Conservation (phyloP, 148 eudicot genomes). For the Selenicereus undatus region DNA sequence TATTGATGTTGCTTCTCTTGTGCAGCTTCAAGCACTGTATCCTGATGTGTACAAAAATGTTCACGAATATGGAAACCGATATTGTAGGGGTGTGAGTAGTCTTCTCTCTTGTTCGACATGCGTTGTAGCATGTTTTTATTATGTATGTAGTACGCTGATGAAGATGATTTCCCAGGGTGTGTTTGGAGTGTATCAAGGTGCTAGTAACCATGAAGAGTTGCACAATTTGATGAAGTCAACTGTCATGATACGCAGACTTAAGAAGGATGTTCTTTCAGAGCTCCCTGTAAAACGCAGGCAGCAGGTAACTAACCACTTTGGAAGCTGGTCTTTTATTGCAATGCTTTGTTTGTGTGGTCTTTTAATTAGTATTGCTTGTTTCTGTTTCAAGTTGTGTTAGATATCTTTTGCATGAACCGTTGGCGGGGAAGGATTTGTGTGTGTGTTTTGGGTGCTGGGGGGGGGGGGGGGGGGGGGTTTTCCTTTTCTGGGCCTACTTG, state of each 20-base stretch:
- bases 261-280: constrained; percentile 87
- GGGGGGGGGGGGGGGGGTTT: background rate
- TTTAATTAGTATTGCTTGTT: background rate
- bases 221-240: constrained; percentile 95
- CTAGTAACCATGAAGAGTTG: constrained; percentile 95
- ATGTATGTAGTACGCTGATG: background rate
- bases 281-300: constrained; percentile 96
- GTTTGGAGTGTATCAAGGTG: constrained; percentile 93
- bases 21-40: constrained; percentile 89
- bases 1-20: background rate
- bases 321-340: background rate
- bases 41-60: constrained; percentile 85
- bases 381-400: background rate
- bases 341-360: background rate
- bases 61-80: constrained; percentile 92
- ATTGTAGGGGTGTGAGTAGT: constrained; percentile 95
- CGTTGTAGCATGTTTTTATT: background rate
- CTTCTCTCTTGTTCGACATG: constrained; percentile 3
- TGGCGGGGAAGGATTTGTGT: background rate
- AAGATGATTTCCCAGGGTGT: constrained; percentile 47
- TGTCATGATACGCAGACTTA: constrained; percentile 94
- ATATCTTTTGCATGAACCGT: background rate
- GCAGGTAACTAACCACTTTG: constrained; percentile 48
- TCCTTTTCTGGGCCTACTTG: background rate
- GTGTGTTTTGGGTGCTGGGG: too few relatives aligned